Evolutionary conservation across 2,329 filamentous ascomycete genomes (phyloP).

Genomic region (Gyromitra esculenta): DNA sequence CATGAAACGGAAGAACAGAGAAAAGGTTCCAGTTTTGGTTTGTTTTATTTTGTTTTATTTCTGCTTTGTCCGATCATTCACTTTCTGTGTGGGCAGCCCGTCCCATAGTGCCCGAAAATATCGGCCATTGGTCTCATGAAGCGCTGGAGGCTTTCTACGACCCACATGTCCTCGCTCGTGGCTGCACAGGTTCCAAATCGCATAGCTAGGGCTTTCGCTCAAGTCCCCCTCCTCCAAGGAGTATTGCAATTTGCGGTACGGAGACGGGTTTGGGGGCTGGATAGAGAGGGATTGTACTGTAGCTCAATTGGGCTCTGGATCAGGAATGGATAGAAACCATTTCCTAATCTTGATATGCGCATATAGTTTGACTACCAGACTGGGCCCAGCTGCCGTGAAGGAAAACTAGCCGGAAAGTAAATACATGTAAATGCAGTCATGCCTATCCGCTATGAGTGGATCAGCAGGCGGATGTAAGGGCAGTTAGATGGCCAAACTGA

Average conservation of each 20-base stretch:
- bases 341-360: not conserved
- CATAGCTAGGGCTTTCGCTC: no score
- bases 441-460: not conserved
- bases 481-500: no score
- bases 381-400: not conserved
- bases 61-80: not conserved
- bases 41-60: not conserved
- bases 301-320: not conserved
- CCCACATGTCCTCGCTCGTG: not conserved
- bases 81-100: not conserved
- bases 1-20: not conserved
- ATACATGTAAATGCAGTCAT: not conserved
- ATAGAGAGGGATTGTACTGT: not conserved
- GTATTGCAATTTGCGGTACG: not conserved
- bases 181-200: not conserved
- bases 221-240: no score
- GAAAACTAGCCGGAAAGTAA: not conserved
- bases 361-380: no score
- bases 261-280: not conserved
- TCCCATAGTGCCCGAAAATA: not conserved
- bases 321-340: not conserved
- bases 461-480: not conserved
- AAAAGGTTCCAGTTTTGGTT: not conserved
- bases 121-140: constrained; percentile 2
- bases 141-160: not conserved